phyloP scores from a whole-genome alignment of 2,329 filamentous ascomycete species.

The Aspergillus intermedius region DNA sequence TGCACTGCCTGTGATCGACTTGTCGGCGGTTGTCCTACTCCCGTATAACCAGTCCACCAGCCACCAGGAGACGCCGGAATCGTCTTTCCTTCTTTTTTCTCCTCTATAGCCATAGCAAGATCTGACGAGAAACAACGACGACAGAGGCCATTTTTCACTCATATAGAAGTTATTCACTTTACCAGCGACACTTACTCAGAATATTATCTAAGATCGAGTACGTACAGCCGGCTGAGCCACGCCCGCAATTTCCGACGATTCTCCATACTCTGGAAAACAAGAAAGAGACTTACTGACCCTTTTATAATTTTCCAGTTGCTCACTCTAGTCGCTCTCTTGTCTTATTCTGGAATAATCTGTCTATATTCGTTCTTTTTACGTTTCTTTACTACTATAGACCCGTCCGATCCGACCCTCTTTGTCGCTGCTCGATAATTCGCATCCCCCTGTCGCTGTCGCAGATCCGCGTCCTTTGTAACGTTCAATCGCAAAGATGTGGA shows the following conservation, averaged over 20 bases:
- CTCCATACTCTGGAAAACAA: background rate
- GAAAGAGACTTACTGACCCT: background rate
- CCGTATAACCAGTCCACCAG: too few species aligned
- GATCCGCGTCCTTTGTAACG: background rate
- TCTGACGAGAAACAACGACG: background rate
- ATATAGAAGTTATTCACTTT: background rate
- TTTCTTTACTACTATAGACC: background rate
- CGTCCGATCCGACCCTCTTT: background rate
- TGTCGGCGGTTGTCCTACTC: too few species aligned
- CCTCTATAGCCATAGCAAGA: too few species aligned
- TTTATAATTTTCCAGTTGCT: background rate
- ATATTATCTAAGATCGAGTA: background rate
- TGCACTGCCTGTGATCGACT: too few species aligned
- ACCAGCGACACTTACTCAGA: background rate
- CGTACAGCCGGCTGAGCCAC: slow-evolving; percentile 8
- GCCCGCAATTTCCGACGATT: slow-evolving; percentile 9
- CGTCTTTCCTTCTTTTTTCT: too few species aligned
- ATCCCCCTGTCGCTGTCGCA: background rate
- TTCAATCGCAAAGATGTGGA: slow-evolving; percentile 31
- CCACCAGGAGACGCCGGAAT: too few species aligned
- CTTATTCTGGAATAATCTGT: background rate
- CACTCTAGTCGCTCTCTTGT: background rate
- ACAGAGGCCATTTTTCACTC: too few species aligned
- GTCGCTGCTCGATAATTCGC: background rate
- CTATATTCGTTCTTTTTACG: background rate